Evolutionary conservation across 495 filamentous ascomycete species (phyloP), one percentile per base, ranked within the genome.

Genomic region (Lepidopterella palustris): DNA sequence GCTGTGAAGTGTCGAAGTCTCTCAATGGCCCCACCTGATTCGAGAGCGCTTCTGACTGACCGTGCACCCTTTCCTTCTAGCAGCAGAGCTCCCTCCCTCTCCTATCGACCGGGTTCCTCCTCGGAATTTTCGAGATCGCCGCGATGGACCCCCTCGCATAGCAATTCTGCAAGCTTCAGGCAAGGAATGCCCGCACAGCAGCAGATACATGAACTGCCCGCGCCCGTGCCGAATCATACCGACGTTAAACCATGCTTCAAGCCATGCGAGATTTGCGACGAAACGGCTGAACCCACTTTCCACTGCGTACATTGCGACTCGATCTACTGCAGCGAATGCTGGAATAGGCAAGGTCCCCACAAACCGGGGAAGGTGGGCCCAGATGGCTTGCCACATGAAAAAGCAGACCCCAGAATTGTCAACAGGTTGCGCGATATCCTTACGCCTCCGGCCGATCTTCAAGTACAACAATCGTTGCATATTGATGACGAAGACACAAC

Each of bases 401-500:
- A 49, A 26, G 24, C 24, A 5, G 45, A 49, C 24, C 24, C 11
- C 9, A 21, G 45, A 21, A 26, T 49, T 4, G 18, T 23, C 10
- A 26, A 49, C 13, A 49, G 45, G 24, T 11, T 49, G 45, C 18
- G 24, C 9, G 20, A 26, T 3, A 49, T 49, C 11, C 21, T 49
- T 3, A 21, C 18, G 5, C 45, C 45, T 11, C 21, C 20, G 3
- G 2, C 45, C 45, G 45, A 49, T 49, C 1, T 10, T 11, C 45
- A 49, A 10, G 18, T 53, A 20, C 45, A 59, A 31, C 32, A 59
- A 15, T 4, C 35, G 18, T 31, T 70, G 3, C 70, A 72, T 29
- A 55, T 39, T 6, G 39, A 59, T 10, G 78, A 81, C 55, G 68
- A 72, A 58, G 72, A 78, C 47, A 78, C 78, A 0, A 77, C 72